Base-by-base conservation (phyloP, 1,139 yeast species). In the Nadsonia commutata region DNA sequence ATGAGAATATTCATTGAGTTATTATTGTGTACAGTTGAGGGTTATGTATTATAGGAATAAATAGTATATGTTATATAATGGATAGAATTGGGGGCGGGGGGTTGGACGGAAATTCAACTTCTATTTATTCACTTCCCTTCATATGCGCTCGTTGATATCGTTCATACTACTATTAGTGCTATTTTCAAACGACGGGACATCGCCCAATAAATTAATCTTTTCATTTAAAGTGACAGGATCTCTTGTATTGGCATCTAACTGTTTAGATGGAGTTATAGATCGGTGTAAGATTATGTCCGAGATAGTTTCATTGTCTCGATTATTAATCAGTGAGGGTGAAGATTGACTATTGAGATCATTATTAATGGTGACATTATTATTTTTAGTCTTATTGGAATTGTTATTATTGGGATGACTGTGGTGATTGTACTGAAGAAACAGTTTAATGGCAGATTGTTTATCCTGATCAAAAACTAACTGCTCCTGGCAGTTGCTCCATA, bases 191-290 rank as follows among this genome's bases (percentile, higher is more conserved):
- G 33, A 3, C n/a, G 9, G 33, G 8, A 27, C 33, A 13, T 27
- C 33, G n/a, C 33, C 33, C n/a, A 57, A 46, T 36, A 57, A 48
- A 18, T 53, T 52, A 44, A 57, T 57, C 46, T 57, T 57, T 44
- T 57, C 61, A 33, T 48, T 54, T 19, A 57, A 46, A 3, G 60
- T 56, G 19, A 57, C 58, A 2, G 61, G 61, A 8, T 59, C 60
- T 3, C 54, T 58, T 3, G 57, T 46, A 9, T 59, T 56, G 39
- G 51, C 47, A 42, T 56, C 55, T 19, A 57, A 56, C 16, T 50
- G 54, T 4, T 48, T 38, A 16, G 36, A 36, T 16, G 40, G 42
- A 13, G 20, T 31, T n/a, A n/a, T n/a, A n/a, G n/a, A n/a, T n/a
- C n/a, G n/a, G n/a, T n/a, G n/a, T n/a, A n/a, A n/a, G n/a, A n/a